These are phyloP conservation scores for Fusarium buxicola DNA, from an alignment of 2,329 filamentous ascomycete species.

Conservation along the genomic window DNA sequence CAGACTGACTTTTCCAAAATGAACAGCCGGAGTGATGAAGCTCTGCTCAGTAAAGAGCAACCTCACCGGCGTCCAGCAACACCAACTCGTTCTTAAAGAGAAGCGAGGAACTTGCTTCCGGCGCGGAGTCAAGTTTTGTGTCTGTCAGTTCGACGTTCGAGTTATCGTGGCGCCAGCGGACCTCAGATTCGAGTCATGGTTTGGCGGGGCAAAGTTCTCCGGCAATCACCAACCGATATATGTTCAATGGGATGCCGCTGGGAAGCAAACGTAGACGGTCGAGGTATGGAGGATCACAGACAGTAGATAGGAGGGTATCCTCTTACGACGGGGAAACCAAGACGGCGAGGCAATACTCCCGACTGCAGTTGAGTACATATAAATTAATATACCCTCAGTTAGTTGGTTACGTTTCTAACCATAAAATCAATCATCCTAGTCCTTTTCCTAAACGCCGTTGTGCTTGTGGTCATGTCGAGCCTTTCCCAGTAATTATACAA, in stretches of 20 bases:
- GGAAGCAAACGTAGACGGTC: background rate
- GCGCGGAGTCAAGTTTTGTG: slow-evolving; percentile 53
- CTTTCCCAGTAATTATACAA: slow-evolving; percentile 18
- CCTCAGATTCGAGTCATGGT: slow-evolving; percentile 59
- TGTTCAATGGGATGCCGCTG: slow-evolving; percentile 32
- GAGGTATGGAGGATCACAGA: background rate
- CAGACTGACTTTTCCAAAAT: background rate
- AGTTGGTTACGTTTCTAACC: slow-evolving; percentile 16
- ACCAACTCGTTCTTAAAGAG: slow-evolving; percentile 53
- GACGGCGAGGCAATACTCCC: background rate
- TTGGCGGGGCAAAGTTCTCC: slow-evolving; percentile 31
- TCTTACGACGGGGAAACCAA: background rate
- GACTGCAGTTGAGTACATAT: slow-evolving; percentile 18
- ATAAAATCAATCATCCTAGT: slow-evolving; percentile 21
- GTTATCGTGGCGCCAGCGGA: slow-evolving; percentile 67
- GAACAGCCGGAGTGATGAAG: slow-evolving; percentile 50
- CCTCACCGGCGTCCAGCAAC: slow-evolving; percentile 52
- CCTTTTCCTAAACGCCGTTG: slow-evolving; percentile 33
- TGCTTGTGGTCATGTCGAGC: slow-evolving; percentile 8
- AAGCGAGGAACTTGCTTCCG: slow-evolving; percentile 51
- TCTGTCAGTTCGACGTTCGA: slow-evolving; percentile 61
- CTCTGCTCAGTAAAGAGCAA: slow-evolving; percentile 56
- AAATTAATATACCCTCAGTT: slow-evolving; percentile 29
- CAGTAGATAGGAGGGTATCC: background rate
- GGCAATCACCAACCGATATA: slow-evolving; percentile 37